phyloP scores from a whole-genome alignment of 192 early-diverging fungal species.

The Coemansia sp. region DNA sequence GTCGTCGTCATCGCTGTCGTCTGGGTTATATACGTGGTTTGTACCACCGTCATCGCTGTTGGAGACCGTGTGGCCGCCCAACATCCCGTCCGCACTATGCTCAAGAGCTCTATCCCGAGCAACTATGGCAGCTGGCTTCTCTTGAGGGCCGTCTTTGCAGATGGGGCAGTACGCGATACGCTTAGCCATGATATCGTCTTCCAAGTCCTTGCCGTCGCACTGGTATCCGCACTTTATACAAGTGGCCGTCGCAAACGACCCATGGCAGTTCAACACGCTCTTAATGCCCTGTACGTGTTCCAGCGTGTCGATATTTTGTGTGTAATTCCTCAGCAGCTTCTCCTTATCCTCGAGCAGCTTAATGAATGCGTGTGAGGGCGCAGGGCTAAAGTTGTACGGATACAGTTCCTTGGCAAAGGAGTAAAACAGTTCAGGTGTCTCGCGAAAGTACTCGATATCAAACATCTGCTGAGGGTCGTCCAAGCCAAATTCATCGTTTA shows the following conservation, averaged over 20 bases:
- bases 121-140: neutral
- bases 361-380: slow-evolving; percentile 85
- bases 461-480: slow-evolving; percentile 96
- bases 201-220: slow-evolving; percentile 77
- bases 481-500: slow-evolving; percentile 84
- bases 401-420: slow-evolving; percentile 94
- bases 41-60: neutral
- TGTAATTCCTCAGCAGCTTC: slow-evolving; percentile 92
- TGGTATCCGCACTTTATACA: slow-evolving; percentile 85
- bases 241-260: slow-evolving; percentile 93
- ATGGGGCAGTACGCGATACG: slow-evolving; percentile 75
- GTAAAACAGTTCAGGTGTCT: slow-evolving; percentile 90
- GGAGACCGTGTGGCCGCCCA: neutral
- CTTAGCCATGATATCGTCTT: slow-evolving; percentile 76
- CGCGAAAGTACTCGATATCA: slow-evolving; percentile 89
- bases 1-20: slow-evolving; percentile 55
- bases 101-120: slow-evolving; percentile 4
- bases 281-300: slow-evolving; percentile 87
- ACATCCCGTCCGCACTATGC: neutral
- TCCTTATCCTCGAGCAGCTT: slow-evolving; percentile 84
- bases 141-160: slow-evolving; percentile 55
- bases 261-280: slow-evolving; percentile 88
- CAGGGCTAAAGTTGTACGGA: slow-evolving; percentile 86
- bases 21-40: slow-evolving; percentile 14
- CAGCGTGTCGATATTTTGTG: slow-evolving; percentile 97